These are phyloP conservation scores for Ustilago loliicola DNA, from an alignment of 1,284 basidiomycete species.

Conservation along the genomic window DNA sequence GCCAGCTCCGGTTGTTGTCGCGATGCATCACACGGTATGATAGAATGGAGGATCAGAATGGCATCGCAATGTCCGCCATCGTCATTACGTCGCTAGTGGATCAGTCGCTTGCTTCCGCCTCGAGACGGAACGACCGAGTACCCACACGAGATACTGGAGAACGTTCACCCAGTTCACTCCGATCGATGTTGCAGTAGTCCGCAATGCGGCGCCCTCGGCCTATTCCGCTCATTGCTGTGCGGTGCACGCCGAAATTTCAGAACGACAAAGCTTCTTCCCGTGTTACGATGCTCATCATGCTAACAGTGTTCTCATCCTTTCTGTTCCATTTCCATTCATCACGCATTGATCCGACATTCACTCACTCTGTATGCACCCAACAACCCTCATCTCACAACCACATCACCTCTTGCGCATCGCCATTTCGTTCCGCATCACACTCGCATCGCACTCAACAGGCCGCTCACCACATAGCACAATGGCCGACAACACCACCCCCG, in stretches of 20 bases:
- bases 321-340: too few species aligned
- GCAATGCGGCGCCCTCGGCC: too few species aligned
- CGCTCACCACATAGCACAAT: slow-evolving; percentile 52
- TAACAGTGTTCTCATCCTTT: not conserved
- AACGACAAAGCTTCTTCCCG: not conserved
- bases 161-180: too few species aligned
- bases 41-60: too few species aligned
- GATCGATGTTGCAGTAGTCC: not conserved
- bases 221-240: too few species aligned
- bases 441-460: slow-evolving; percentile 8
- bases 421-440: not conserved
- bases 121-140: too few species aligned
- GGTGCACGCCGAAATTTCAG: too few species aligned
- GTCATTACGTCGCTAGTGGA: too few species aligned
- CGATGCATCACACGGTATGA: not conserved
- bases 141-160: too few species aligned
- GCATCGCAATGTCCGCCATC: too few species aligned
- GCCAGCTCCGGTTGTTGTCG: not conserved
- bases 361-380: not conserved
- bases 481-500: slow-evolving; percentile 66
- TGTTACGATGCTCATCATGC: not conserved
- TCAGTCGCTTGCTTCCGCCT: too few species aligned
- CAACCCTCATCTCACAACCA: not conserved
- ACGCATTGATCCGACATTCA: not conserved
- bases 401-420: not conserved